These are phyloP conservation scores for Aspergillus haitiensis DNA, from an alignment of 495 filamentous ascomycete genomes.

Conservation along the genomic window DNA sequence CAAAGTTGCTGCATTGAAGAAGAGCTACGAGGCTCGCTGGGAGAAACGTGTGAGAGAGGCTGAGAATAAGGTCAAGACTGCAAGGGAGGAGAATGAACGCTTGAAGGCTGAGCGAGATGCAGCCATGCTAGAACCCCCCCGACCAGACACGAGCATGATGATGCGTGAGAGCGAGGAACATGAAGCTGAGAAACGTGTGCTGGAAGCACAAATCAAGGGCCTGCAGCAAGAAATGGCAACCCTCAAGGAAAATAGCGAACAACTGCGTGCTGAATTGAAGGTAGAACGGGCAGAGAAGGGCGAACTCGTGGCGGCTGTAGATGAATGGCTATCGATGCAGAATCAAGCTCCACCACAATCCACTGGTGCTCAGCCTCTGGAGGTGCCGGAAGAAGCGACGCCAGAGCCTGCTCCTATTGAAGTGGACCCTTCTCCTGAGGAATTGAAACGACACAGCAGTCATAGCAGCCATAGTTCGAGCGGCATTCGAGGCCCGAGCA, in stretches of 20 bases:
- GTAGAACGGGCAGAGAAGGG: conserved; percentile 88
- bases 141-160: conserved; percentile 40
- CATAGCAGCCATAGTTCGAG: conserved; percentile 32
- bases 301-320: conserved; percentile 86
- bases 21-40: conserved; percentile 87
- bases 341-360: conserved; percentile 25
- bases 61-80: conserved; percentile 65
- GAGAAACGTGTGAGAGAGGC: conserved; percentile 80
- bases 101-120: conserved; percentile 62
- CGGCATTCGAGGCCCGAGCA: conserved; percentile 38
- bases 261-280: conserved; percentile 62
- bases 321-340: conserved; percentile 75
- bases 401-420: conserved; percentile 11
- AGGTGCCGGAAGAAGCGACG: conserved; percentile 18
- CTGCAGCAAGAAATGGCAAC: conserved; percentile 66
- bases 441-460: conserved; percentile 28
- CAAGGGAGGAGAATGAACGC: conserved; percentile 71
- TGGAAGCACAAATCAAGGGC: conserved; percentile 67
- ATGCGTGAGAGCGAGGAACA: conserved; percentile 50
- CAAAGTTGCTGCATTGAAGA: conserved; percentile 91
- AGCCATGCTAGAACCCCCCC: conserved; percentile 61
- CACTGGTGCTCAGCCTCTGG: conserved; percentile 6
- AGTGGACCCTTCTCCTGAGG: conserved; percentile 26
- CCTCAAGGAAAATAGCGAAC: conserved; percentile 63
- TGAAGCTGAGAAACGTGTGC: conserved; percentile 49